Percentiles rank a stretch among this genome's conserved stretches.
Evolutionary conservation across 2,329 filamentous ascomycete genomes (phyloP).

Genomic region (Zymoseptoria crescenta): DNA sequence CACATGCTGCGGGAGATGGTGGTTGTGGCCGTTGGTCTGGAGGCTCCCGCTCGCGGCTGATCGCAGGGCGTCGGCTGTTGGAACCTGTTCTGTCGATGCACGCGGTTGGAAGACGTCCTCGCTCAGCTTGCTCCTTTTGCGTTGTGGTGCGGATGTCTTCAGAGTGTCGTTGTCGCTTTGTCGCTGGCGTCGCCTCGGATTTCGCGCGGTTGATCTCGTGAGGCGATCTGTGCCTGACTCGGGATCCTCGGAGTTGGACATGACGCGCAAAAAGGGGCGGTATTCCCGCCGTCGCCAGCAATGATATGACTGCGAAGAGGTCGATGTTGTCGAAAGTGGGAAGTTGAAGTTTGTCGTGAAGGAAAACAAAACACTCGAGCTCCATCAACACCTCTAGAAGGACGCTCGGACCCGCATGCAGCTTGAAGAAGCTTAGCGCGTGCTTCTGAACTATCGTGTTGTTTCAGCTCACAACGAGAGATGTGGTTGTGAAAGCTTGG

Average conservation of each 20-base stretch:
- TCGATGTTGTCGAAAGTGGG: not conserved
- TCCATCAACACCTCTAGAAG: not conserved
- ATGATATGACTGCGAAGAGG: not conserved
- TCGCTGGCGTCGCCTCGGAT: slow-evolving; percentile 40
- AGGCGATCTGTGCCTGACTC: slow-evolving; percentile 20
- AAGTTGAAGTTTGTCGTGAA: not conserved
- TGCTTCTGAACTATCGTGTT: no score
- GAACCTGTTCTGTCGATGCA: slow-evolving; percentile 11
- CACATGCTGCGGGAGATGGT: not conserved
- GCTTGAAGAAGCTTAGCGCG: not conserved
- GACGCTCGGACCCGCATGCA: not conserved
- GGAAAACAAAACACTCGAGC: not conserved
- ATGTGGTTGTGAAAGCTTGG: no score
- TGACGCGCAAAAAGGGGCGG: not conserved
- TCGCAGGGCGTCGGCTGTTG: slow-evolving; percentile 8
- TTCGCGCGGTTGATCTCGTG: slow-evolving; percentile 32
- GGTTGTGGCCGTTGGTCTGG: slow-evolving; percentile 7
- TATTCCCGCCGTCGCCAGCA: not conserved
- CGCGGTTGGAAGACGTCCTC: slow-evolving; percentile 33
- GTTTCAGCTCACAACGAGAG: no score
- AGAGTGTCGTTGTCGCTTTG: slow-evolving; percentile 37
- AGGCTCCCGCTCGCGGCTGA: slow-evolving; percentile 8
- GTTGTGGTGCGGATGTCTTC: slow-evolving; percentile 32
- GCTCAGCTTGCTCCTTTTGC: slow-evolving; percentile 42
- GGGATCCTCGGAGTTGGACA: slow-evolving; percentile 4